Percentiles rank a stretch among this genome's conserved stretches.
Conservation (phyloP, 306 rosid species). For the Sindora glabra region DNA sequence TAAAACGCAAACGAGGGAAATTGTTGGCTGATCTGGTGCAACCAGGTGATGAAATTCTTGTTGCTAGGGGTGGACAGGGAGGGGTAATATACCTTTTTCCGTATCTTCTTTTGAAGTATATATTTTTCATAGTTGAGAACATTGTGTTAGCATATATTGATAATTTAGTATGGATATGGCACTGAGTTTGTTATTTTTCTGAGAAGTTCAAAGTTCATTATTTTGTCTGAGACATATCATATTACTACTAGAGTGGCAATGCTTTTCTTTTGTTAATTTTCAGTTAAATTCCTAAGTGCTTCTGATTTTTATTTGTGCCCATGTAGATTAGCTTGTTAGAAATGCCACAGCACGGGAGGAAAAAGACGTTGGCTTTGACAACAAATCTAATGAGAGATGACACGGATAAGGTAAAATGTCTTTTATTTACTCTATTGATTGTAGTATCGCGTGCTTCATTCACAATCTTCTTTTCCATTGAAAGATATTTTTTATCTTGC, state of each 20-base stretch:
- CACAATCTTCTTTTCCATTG: background rate
- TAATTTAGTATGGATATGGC: too few species aligned
- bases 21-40: conserved; percentile 68
- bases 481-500: background rate
- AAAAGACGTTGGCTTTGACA: conserved; percentile 63
- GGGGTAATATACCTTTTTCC: conserved; percentile 51
- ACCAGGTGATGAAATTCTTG: conserved; percentile 82
- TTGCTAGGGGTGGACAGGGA: conserved; percentile 96
- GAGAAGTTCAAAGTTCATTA: too few species aligned
- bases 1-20: conserved; percentile 79
- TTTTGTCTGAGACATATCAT: too few species aligned
- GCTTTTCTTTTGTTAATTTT: too few species aligned
- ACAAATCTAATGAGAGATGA: conserved; percentile 92
- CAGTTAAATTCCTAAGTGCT: background rate
- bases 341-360: conserved; percentile 48
- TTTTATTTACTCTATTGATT: background rate
- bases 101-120: background rate
- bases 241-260: too few species aligned
- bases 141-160: too few species aligned
- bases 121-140: background rate
- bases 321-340: conserved; percentile 73
- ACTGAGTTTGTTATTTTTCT: too few species aligned
- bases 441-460: too few species aligned
- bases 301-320: background rate
- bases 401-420: conserved; percentile 60